Percentiles rank a stretch among this genome's conserved stretches.
Evolutionary conservation across 106 monocot genomes (phyloP).

Genomic region (Cymbidium sinense): DNA sequence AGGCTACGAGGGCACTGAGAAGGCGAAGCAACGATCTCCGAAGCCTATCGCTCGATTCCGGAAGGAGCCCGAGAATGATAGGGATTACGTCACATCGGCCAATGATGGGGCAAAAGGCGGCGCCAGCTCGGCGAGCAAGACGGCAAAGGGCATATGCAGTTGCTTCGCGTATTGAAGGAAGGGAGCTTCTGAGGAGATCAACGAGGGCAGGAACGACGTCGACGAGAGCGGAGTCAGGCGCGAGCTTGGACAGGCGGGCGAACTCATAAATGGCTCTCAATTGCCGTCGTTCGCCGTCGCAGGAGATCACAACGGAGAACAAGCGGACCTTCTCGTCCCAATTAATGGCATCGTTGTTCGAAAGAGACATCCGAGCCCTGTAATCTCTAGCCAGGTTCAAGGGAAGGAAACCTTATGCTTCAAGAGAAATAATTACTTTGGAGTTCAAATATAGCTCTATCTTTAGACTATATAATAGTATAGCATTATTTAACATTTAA

Average conservation of each 20-base stretch:
- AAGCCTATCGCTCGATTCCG: slow-evolving; percentile 7
- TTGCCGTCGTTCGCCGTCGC: slow-evolving; percentile 12
- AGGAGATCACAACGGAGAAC: slow-evolving; percentile 11
- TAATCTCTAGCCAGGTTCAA: no score
- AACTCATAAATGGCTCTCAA: slow-evolving; percentile 22
- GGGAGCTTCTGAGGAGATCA: slow-evolving; percentile 11
- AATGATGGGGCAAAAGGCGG: slow-evolving; percentile 14
- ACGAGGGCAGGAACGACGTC: slow-evolving; percentile 20
- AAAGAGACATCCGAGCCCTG: no score
- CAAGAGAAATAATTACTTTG: no score
- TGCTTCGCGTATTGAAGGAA: slow-evolving; percentile 12
- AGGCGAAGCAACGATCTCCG: slow-evolving; percentile 22
- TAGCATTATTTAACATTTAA: no score
- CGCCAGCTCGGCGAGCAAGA: slow-evolving; percentile 10
- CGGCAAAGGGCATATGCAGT: slow-evolving; percentile 8
- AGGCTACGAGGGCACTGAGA: slow-evolving; percentile 19
- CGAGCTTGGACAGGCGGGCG: slow-evolving; percentile 18
- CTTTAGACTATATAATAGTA: no score
- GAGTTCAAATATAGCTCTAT: no score
- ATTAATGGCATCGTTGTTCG: background rate
- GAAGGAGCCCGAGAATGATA: slow-evolving; percentile 21
- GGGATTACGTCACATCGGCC: slow-evolving; percentile 22
- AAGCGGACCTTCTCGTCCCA: slow-evolving; percentile 24
- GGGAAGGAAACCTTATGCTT: no score
- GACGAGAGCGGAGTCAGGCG: slow-evolving; percentile 18